Evolutionary conservation across 345 rosid genomes (phyloP), one percentile per base, ranked within the genome.

Genomic region (Toxicodendron radicans): DNA sequence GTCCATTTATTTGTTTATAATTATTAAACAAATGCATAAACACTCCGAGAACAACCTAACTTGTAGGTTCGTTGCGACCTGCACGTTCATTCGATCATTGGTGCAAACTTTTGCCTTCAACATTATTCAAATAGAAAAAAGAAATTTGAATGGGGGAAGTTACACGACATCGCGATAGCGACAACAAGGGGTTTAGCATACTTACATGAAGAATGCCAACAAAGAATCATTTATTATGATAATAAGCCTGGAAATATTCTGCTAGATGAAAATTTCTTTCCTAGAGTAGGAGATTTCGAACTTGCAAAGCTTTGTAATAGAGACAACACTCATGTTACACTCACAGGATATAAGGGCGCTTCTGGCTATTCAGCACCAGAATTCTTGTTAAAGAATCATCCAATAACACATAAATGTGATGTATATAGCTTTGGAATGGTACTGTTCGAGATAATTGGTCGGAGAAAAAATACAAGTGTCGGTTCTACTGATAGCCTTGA

Each of bases 341-440:
- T 54, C 5, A 54, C 33, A 3, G 66, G 64, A 24, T 66, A 74
- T 14, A 74, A 64, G 30, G 72, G 58, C 0, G 66, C 77, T n/a
- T 72, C 66, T 17, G 66, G 77, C 12, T 74, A 66, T 53, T 43
- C 72, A 3, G 58, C 66, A 17, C 72, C 71, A 2, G 57, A 74
- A 64, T 43, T 74, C 12, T 51, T 74, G 24, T n/a, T 48, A 4
- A 10, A 65, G 61, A 61, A 73, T 12, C 32, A 73, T 17, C 41
- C 69, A 11, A 51, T 62, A 8, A 65, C 77, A 10, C 65, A 74
- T 11, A 65, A 74, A 45, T 74, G 77, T 33, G 77, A 65, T 54
- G 77, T 74, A 3, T 65, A 74, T 21, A 74, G 64, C 46, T 74
- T 66, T 24, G 77, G 77, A 2, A 66, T 74, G 77, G 71, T 65